Evolutionary conservation across 805 yeast species (phyloP).

Genomic region (Saturnispora gosingensis): DNA sequence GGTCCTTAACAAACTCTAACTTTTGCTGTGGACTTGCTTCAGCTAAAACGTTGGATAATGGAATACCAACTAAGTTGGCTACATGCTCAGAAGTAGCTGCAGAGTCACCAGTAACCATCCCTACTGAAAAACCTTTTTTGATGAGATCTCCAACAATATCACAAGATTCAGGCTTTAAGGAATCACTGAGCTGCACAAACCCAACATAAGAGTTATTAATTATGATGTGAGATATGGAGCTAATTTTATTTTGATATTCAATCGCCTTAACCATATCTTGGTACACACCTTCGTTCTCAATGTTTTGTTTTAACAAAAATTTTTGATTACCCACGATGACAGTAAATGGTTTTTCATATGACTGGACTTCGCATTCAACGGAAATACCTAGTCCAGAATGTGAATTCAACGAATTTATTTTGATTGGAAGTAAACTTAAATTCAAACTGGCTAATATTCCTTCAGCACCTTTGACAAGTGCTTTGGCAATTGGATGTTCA

Average conservation of each 20-base stretch:
- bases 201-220: constrained; percentile 57
- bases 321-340: constrained; percentile 49
- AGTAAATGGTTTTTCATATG: constrained; percentile 13
- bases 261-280: constrained; percentile 6
- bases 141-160: constrained; percentile 49
- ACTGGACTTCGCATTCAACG: constrained; percentile 16
- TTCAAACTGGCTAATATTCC: constrained; percentile 3
- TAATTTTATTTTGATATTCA: constrained; percentile 9
- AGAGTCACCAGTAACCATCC: constrained; percentile 88
- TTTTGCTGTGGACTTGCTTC: constrained; percentile 74
- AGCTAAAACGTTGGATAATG: constrained; percentile 54
- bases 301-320: constrained; percentile 26
- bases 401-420: constrained; percentile 29
- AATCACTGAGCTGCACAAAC: constrained; percentile 56
- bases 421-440: constrained; percentile 7
- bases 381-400: constrained; percentile 39
- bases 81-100: constrained; percentile 49
- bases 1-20: constrained; percentile 49
- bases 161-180: constrained; percentile 54
- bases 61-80: constrained; percentile 61
- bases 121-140: constrained; percentile 49
- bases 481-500: constrained; percentile 84
- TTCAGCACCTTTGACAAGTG: constrained; percentile 38
- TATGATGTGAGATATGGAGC: constrained; percentile 32
- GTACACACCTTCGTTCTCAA: constrained; percentile 18